Conservation (phyloP, 2,329 filamentous ascomycete genomes). For the Triangularia setosa region DNA sequence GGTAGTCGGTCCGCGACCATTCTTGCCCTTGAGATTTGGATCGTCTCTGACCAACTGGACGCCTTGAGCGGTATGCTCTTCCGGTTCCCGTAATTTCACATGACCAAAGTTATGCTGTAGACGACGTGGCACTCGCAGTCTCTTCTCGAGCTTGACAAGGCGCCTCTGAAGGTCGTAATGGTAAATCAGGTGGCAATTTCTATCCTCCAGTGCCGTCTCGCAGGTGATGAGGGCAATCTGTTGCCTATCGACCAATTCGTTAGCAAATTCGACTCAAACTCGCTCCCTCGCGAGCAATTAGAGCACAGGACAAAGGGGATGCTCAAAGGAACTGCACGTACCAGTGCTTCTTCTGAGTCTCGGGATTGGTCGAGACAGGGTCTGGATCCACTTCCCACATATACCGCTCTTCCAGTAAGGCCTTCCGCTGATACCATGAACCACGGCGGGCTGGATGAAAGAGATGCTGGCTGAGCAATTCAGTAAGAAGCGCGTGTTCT, state of each 20-base stretch:
- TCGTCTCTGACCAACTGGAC: constrained; percentile 68
- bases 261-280: too few relatives aligned
- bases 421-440: constrained; percentile 93
- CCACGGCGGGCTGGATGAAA: constrained; percentile 85
- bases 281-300: too few relatives aligned
- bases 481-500: constrained; percentile 70
- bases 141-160: constrained; percentile 83
- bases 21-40: constrained; percentile 26
- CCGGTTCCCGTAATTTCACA: constrained; percentile 70
- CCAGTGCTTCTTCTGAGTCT: constrained; percentile 73
- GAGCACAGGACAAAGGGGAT: too few relatives aligned
- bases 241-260: too few relatives aligned
- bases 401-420: constrained; percentile 91
- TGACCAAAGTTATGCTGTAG: constrained; percentile 92
- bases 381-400: constrained; percentile 62
- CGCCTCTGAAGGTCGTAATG: constrained; percentile 95
- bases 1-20: constrained; percentile 46
- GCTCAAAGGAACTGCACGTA: too few relatives aligned
- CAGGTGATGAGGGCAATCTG: constrained; percentile 73
- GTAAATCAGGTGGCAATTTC: constrained; percentile 84
- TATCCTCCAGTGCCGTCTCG: constrained; percentile 80
- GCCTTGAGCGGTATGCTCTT: constrained; percentile 72
- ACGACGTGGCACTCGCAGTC: constrained; percentile 75
- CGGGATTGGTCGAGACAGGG: constrained; percentile 35
- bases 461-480: constrained; percentile 73